Evolutionary conservation across 352 stramenopile species (phyloP).

Genomic region (Globisporangium apiculatum): DNA sequence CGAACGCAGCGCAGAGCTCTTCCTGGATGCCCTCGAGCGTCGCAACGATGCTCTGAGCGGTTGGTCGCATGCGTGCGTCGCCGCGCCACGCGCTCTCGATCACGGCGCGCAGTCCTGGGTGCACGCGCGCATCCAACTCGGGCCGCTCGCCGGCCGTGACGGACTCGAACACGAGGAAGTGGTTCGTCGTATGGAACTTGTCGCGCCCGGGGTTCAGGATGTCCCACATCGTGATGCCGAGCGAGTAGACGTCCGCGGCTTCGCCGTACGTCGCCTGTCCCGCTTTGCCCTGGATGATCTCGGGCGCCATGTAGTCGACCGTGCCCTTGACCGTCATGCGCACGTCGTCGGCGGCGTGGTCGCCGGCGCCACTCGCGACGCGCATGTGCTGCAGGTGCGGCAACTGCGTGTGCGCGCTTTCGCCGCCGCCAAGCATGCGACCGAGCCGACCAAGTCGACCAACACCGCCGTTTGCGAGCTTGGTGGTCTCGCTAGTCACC

Average conservation of each 20-base stretch:
- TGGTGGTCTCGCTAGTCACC: not conserved
- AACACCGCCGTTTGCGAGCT: not conserved
- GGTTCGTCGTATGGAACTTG: constrained; percentile 52
- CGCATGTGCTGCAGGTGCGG: constrained; percentile 21
- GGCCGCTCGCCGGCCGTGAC: constrained; percentile 44
- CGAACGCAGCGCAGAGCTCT: constrained; percentile 31
- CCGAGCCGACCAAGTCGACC: constrained; percentile 14
- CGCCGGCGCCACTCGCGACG: constrained; percentile 4
- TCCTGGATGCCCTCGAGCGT: constrained; percentile 41
- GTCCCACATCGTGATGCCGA: constrained; percentile 73
- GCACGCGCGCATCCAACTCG: constrained; percentile 24
- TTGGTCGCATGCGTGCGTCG: constrained; percentile 30
- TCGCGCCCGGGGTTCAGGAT: constrained; percentile 45
- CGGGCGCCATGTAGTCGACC: constrained; percentile 74
- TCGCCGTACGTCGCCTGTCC: constrained; percentile 50
- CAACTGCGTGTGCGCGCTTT: too few relatives aligned
- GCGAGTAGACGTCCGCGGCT: constrained; percentile 63
- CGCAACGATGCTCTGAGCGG: constrained; percentile 34
- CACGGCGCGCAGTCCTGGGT: constrained; percentile 28
- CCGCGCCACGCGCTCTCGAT: constrained; percentile 40
- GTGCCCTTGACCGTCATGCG: constrained; percentile 61
- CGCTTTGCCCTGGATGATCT: constrained; percentile 60
- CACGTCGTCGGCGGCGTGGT: not conserved
- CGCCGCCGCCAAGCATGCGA: too few relatives aligned
- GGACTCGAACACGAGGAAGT: constrained; percentile 50